A percentile compares a stretch with the other conserved stretches of the same genome.
phyloP scores from a whole-genome alignment of 1,284 basidiomycete genomes.

The Trichosporon sp. region DNA sequence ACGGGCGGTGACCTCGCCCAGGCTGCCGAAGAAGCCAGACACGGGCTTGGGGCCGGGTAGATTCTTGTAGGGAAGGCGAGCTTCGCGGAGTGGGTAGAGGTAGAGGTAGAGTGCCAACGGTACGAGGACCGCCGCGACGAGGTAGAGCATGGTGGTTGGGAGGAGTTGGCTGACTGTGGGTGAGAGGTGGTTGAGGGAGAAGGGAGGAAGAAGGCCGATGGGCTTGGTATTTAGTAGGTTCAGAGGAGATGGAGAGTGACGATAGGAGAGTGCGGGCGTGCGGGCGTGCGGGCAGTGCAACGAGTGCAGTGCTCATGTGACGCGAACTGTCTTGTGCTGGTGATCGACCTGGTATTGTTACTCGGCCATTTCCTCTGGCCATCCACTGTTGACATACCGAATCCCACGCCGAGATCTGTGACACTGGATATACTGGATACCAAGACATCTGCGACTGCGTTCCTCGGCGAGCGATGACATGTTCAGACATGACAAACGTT shows the following conservation, averaged over 20 bases:
- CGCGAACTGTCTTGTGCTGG: background rate
- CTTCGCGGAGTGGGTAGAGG: conserved; percentile 22
- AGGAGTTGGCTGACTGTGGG: background rate
- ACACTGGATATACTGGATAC: background rate
- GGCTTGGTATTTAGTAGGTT: conserved; percentile 3
- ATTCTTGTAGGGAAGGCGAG: conserved; percentile 25
- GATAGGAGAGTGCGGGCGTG: too few species aligned
- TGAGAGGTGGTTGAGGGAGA: background rate
- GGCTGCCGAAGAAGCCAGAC: conserved; percentile 23
- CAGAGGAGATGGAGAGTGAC: too few species aligned
- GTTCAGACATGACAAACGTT: conserved; percentile 3
- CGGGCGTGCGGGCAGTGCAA: background rate
- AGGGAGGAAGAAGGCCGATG: background rate
- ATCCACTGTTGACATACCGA: background rate
- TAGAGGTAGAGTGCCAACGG: conserved; percentile 18
- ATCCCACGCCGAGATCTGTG: background rate
- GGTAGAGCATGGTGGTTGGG: background rate
- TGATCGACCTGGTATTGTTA: background rate
- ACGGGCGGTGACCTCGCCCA: background rate
- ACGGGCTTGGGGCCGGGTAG: conserved; percentile 25
- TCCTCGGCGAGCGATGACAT: background rate
- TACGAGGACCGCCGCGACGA: background rate
- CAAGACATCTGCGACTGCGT: background rate
- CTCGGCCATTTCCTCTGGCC: background rate
- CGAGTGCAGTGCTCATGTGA: background rate